Percentiles rank a stretch among this genome's conserved stretches.
Conservation (phyloP, 2,329 filamentous ascomycete genomes). For the Aspergillus proliferans region DNA sequence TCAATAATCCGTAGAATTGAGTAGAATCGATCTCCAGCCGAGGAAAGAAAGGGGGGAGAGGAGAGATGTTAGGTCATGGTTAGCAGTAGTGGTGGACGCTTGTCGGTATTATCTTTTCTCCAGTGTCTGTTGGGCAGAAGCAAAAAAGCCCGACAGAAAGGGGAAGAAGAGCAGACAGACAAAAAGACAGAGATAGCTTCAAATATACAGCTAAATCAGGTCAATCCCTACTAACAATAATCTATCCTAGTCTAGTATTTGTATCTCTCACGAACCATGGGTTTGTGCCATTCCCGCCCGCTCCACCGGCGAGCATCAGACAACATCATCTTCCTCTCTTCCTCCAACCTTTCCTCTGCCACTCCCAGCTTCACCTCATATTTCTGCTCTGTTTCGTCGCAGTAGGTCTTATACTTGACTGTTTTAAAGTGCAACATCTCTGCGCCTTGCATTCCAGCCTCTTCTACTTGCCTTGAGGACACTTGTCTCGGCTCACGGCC, state of each 20-base stretch:
- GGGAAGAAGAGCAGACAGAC: too few species aligned
- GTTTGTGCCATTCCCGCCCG: background rate
- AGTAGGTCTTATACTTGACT: background rate
- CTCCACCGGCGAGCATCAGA: background rate
- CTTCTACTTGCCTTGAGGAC: background rate
- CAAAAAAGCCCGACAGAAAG: too few species aligned
- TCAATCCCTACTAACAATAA: too few species aligned
- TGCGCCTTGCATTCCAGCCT: background rate
- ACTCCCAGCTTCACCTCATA: background rate
- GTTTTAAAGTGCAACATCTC: background rate
- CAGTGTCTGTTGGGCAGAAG: too few species aligned
- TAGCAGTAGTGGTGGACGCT: too few species aligned
- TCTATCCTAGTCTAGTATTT: too few species aligned
- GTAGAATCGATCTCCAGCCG: background rate
- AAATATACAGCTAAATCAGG: too few species aligned
- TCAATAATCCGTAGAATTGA: background rate
- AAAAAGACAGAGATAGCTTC: too few species aligned
- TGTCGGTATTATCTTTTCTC: too few species aligned
- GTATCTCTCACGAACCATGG: background rate
- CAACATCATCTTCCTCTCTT: background rate
- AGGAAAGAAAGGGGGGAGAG: background rate
- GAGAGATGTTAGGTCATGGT: background rate
- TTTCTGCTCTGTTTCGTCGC: background rate
- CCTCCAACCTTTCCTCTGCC: background rate
- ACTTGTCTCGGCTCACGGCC: constrained; percentile 1